Evolutionary conservation across 768 basidiomycete genomes (phyloP).

Genomic region (Arthromyces matolae): DNA sequence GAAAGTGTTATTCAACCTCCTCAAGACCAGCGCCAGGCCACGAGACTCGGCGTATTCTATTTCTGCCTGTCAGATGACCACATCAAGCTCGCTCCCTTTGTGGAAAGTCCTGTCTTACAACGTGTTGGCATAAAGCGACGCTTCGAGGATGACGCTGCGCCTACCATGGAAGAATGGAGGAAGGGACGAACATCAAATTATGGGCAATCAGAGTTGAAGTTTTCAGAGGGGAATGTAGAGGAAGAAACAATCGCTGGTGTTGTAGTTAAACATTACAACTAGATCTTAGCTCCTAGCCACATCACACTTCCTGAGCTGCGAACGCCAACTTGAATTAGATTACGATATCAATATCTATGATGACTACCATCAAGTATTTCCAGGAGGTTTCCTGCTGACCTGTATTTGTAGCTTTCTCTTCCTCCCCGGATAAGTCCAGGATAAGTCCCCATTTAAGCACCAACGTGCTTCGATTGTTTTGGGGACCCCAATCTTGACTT

Average conservation of each 20-base stretch:
- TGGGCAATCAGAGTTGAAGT: constrained; percentile 44
- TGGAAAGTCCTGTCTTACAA: constrained; percentile 47
- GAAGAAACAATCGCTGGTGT: constrained; percentile 55
- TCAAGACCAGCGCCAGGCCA: constrained; percentile 34
- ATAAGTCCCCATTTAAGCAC: no score
- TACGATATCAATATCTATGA: no score
- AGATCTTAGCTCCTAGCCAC: constrained; percentile 33
- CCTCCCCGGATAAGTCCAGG: no score
- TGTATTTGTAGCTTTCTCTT: no score
- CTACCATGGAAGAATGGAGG: constrained; percentile 53
- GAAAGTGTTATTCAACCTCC: constrained; percentile 42
- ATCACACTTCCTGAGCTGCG: no score
- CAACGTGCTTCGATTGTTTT: no score
- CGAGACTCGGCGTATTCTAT: constrained; percentile 51
- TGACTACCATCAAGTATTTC: no score
- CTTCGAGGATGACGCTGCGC: constrained; percentile 39
- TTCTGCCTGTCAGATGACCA: constrained; percentile 52
- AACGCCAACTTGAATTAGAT: no score
- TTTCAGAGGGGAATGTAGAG: constrained; percentile 39
- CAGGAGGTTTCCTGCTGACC: no score
- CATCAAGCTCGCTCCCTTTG: constrained; percentile 25
- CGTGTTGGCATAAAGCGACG: constrained; percentile 37
- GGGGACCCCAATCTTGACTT: no score
- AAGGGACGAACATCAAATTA: constrained; percentile 49
- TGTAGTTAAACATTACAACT: constrained; percentile 46